Percentiles rank a stretch among this genome's conserved stretches.
These are phyloP conservation scores for Petunia axillaris DNA, from an alignment of 257 asterid species.

Conservation along the genomic window DNA sequence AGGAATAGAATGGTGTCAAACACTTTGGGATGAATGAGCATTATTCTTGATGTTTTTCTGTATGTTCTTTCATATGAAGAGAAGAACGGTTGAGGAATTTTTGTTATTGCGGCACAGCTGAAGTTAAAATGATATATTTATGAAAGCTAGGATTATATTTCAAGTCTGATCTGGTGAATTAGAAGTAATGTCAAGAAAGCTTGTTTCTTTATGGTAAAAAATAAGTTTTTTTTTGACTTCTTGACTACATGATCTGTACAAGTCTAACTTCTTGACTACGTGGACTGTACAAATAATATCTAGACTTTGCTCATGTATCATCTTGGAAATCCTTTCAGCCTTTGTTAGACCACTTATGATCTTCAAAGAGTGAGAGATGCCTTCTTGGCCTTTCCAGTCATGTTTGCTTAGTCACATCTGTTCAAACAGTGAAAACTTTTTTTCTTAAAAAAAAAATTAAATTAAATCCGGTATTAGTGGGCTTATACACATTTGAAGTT, in stretches of 20 bases:
- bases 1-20: constrained; percentile 15
- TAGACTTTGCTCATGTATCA: neutral
- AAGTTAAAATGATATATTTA: neutral
- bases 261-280: neutral
- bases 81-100: constrained; percentile 17
- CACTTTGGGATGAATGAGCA: constrained; percentile 12
- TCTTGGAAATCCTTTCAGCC: constrained; percentile 10
- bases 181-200: neutral
- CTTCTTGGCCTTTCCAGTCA: neutral
- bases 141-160: constrained; percentile 13
- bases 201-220: constrained; percentile 9
- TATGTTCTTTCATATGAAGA: constrained; percentile 17
- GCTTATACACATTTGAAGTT: constrained; percentile 20
- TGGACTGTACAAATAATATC: neutral
- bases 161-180: constrained; percentile 13
- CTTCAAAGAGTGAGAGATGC: constrained; percentile 13
- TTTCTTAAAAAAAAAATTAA: neutral
- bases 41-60: constrained; percentile 21
- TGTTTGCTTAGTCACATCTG: neutral
- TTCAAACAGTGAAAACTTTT: neutral
- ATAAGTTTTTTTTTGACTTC: neutral
- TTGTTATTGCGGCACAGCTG: constrained; percentile 2
- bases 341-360: neutral
- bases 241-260: no score
- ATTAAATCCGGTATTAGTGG: neutral